Evolutionary conservation across 139 green algal species (phyloP), one percentile per base, ranked within the genome.

Genomic region (Coccomyxa sp.): DNA sequence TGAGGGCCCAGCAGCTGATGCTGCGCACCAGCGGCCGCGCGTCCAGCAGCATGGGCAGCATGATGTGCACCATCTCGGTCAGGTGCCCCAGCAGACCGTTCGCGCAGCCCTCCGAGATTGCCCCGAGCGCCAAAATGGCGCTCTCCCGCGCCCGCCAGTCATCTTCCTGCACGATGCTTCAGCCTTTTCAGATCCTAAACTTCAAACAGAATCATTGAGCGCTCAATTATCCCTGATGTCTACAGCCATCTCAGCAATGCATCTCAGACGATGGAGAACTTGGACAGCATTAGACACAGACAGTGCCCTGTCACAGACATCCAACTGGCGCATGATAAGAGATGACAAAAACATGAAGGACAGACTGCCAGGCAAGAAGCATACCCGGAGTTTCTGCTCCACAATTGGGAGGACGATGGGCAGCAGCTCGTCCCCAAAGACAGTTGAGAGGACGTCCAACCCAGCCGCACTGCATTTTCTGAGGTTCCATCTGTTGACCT

Each of bases 1-100:
- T 86, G 8, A 98, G 82, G 12, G 91, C 92, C 96, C 96, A 99
- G 84, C 93, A 98, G 69, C 91, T 92, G 83, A 97, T 98, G 78
- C 89, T 91, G 70, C 95, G 89, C 36, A 96, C 93, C 82, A 95
- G 89, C 24, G 95, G 95, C 24, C 90, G 89, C 2, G 86, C 44
- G 78, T 98, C 94, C 2, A 76, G 38, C 68, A 97, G 80, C 68
- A 83, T 82, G 29, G 92, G 91, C 82, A 97, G 77, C 33, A 99
- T 81, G 82, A 95, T 90, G 58, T 70, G 68, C 2, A 97, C 83
- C 74, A 99, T 94, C 64, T 91, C 86, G 16, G 84, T 76, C 39
- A 98, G 77, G 81, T 90, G 87, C 2, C 86, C 89, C 37, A 88
- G 77, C 69, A 98, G 84, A 10, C 90, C 94, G n/a, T 58, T 74